Conservation (phyloP, 345 rosid genomes). For the Populus nigra region DNA sequence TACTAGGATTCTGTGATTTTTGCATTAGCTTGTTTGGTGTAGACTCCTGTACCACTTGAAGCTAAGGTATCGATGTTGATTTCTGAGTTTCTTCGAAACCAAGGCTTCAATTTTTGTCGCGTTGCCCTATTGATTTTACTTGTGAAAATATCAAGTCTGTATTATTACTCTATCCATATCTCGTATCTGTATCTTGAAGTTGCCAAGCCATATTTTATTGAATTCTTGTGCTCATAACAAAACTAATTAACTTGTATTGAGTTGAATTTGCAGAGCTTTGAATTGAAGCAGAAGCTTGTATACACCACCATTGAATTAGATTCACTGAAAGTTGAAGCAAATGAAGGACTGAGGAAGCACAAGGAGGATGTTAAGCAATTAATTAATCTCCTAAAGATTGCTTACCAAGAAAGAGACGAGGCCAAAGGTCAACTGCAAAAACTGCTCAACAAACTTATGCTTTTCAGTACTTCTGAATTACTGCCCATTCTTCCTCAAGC, state of each 20-base stretch:
- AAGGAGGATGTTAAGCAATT: constrained; percentile 46
- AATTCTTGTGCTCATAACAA: background rate
- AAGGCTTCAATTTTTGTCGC: background rate
- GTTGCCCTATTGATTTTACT: background rate
- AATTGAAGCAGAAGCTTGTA: constrained; percentile 65
- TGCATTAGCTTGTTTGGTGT: background rate
- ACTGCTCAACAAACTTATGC: constrained; percentile 40
- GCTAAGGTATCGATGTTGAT: background rate
- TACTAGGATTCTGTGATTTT: background rate
- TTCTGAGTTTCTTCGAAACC: background rate
- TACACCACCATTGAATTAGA: constrained; percentile 58
- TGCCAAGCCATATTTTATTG: background rate
- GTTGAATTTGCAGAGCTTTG: constrained; percentile 48
- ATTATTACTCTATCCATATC: background rate
- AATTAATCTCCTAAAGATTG: constrained; percentile 50
- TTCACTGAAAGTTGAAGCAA: constrained; percentile 54
- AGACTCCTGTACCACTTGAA: background rate
- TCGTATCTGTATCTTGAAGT: background rate
- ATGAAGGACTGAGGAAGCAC: constrained; percentile 52
- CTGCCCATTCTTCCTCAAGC: constrained; percentile 12
- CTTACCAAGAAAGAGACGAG: constrained; percentile 79
- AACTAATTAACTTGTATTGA: constrained; percentile 4
- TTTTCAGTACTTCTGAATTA: constrained; percentile 25
- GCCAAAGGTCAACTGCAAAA: constrained; percentile 64
- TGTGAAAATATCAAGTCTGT: background rate